Evolutionary conservation across 2,329 filamentous ascomycete genomes (phyloP).

Genomic region (Thermochaetoides dissita): DNA sequence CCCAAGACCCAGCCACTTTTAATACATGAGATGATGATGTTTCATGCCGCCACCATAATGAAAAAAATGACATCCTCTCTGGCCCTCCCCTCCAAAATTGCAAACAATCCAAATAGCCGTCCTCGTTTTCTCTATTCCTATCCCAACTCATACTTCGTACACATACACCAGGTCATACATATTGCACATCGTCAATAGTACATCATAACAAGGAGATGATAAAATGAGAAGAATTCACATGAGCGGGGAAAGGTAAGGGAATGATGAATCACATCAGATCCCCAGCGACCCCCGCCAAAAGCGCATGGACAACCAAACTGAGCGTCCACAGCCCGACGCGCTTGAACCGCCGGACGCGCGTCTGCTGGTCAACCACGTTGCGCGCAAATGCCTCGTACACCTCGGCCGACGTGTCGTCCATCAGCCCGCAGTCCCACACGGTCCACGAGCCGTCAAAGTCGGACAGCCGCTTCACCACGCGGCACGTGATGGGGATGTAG

Average conservation of each 20-base stretch:
- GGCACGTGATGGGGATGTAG: constrained; percentile 89
- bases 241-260: background rate
- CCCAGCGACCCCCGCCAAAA: constrained; percentile 90
- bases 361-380: constrained; percentile 81
- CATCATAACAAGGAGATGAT: too few species aligned
- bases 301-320: constrained; percentile 77
- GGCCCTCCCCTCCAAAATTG: constrained; percentile 2
- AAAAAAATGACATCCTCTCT: background rate
- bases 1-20: too few species aligned
- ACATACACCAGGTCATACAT: background rate
- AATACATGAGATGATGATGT: too few species aligned
- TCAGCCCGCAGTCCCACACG: constrained; percentile 79
- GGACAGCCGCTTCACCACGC: constrained; percentile 73
- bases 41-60: too few species aligned
- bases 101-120: background rate
- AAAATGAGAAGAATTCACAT: background rate
- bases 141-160: background rate
- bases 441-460: constrained; percentile 97
- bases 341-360: constrained; percentile 71
- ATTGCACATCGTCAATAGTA: background rate
- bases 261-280: constrained; percentile 38
- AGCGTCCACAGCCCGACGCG: constrained; percentile 93
- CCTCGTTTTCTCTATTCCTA: background rate
- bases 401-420: constrained; percentile 87
- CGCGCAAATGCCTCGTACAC: constrained; percentile 88